Percentiles rank a stretch among this genome's conserved stretches.
phyloP scores from a whole-genome alignment of 1,139 yeast species.

The Taphrina sp. region DNA sequence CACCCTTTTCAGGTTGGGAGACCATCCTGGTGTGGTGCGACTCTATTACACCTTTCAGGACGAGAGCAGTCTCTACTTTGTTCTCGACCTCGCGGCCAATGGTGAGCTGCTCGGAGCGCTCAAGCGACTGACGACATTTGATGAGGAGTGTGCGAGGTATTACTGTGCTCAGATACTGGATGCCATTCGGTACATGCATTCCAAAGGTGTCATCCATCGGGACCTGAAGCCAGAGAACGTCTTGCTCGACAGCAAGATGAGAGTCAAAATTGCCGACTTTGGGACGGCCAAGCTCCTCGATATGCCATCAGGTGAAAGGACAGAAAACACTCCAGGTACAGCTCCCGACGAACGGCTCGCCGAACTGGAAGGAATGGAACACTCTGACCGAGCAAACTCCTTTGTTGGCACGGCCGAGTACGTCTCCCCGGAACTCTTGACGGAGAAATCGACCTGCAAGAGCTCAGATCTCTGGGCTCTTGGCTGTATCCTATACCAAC shows the following conservation, averaged over 20 bases:
- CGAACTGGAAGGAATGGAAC: conserved; percentile 40
- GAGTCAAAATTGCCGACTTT: conserved; percentile 90
- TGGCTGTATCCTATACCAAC: conserved; percentile 89
- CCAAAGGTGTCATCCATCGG: conserved; percentile 82
- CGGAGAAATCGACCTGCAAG: conserved; percentile 78
- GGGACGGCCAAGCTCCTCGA: conserved; percentile 88
- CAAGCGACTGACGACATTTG: conserved; percentile 66
- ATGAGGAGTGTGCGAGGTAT: conserved; percentile 73
- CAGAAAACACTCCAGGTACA: conserved; percentile 49
- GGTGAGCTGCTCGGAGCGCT: conserved; percentile 84
- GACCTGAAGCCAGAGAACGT: conserved; percentile 92
- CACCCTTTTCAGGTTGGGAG: conserved; percentile 78
- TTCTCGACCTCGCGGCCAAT: conserved; percentile 85
- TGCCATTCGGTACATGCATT: conserved; percentile 80
- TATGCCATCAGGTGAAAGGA: conserved; percentile 42
- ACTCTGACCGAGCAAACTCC: conserved; percentile 70
- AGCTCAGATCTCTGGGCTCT: conserved; percentile 95
- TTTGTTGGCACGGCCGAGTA: conserved; percentile 85
- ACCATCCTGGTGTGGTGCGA: conserved; percentile 83
- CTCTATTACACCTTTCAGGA: conserved; percentile 93
- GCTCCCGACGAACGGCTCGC: conserved; percentile 43
- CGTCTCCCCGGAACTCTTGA: conserved; percentile 89
- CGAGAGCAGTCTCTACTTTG: conserved; percentile 80
- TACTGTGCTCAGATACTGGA: conserved; percentile 77
- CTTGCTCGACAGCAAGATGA: conserved; percentile 72